phyloP scores from a whole-genome alignment of 768 basidiomycete species.

The Neoboletus brunneissimus region DNA sequence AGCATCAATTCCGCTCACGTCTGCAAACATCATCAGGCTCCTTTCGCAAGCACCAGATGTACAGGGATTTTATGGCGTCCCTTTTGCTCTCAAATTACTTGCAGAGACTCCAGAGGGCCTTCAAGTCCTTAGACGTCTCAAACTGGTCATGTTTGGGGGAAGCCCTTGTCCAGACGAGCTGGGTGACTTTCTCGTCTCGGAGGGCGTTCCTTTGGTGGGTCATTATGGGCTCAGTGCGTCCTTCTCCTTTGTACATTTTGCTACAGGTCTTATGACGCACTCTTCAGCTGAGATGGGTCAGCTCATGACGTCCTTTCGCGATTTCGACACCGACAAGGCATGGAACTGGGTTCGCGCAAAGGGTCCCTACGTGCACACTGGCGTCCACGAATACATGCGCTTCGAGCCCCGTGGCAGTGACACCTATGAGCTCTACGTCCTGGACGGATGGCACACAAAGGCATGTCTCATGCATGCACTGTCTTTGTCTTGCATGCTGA shows the following conservation, averaged over 20 bases:
- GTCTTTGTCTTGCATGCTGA: background rate
- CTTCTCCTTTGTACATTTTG: background rate
- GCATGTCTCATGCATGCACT: conserved; percentile 25
- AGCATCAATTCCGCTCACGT: conserved; percentile 43
- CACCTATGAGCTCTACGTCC: conserved; percentile 47
- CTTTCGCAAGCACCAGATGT: conserved; percentile 35
- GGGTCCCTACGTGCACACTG: conserved; percentile 17
- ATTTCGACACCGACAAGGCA: conserved; percentile 47
- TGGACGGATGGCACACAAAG: conserved; percentile 52
- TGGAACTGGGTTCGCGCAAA: conserved; percentile 54
- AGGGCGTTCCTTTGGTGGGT: conserved; percentile 49
- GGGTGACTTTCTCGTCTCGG: conserved; percentile 46
- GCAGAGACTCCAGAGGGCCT: conserved; percentile 48
- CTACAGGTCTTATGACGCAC: background rate
- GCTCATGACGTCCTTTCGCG: conserved; percentile 47
- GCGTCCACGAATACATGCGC: conserved; percentile 35
- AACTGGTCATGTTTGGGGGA: conserved; percentile 51
- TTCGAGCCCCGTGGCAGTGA: conserved; percentile 42
- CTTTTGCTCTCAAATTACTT: conserved; percentile 42
- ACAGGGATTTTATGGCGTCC: conserved; percentile 37
- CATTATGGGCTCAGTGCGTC: conserved; percentile 48
- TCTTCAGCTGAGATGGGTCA: conserved; percentile 33
- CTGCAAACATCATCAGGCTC: conserved; percentile 40
- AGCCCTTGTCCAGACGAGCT: conserved; percentile 53
- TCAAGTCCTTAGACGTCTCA: conserved; percentile 39